Percentiles rank a stretch among this genome's conserved stretches.
Evolutionary conservation across 2,329 filamentous ascomycete genomes (phyloP).

Genomic region (Diaporthe citriasiana): DNA sequence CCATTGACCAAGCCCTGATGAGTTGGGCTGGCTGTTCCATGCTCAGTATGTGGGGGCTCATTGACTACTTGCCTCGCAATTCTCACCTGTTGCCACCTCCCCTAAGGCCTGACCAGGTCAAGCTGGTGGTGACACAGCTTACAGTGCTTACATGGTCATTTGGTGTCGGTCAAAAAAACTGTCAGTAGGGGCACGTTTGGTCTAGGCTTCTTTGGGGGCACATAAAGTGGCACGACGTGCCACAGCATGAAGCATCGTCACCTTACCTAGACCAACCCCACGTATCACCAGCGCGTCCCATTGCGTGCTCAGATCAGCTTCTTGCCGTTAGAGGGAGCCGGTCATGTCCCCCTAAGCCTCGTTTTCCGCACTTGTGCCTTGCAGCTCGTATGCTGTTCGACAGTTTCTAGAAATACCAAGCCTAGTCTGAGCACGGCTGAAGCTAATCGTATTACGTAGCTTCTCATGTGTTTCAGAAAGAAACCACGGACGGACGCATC

Average conservation of each 20-base stretch:
- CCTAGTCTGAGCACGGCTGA: slow-evolving; percentile 18
- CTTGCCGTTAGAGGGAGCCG: slow-evolving; percentile 15
- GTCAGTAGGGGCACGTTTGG: slow-evolving; percentile 23
- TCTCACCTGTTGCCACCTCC: slow-evolving; percentile 10
- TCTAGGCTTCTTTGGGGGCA: slow-evolving; percentile 33
- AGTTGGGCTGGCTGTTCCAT: background rate
- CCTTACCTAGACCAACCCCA: slow-evolving; percentile 33
- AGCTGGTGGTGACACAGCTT: slow-evolving; percentile 35
- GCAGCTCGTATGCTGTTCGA: slow-evolving; percentile 43
- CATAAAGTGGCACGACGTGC: slow-evolving; percentile 24
- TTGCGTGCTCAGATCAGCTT: slow-evolving; percentile 28
- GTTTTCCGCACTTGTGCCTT: slow-evolving; percentile 40
- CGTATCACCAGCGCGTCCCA: slow-evolving; percentile 34
- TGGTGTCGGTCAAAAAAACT: slow-evolving; percentile 30
- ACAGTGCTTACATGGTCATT: slow-evolving; percentile 42
- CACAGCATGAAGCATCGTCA: slow-evolving; percentile 36
- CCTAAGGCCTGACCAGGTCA: background rate
- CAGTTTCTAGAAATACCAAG: slow-evolving; percentile 28
- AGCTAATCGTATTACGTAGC: slow-evolving; percentile 21
- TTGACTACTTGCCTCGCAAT: background rate
- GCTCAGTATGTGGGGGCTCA: background rate
- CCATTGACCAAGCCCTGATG: background rate
- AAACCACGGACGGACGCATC: slow-evolving; percentile 13
- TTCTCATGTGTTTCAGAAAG: slow-evolving; percentile 24
- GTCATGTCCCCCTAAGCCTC: background rate